Conservation (phyloP, 164 flowering plant species). For the Aristolochia fimbriata region DNA sequence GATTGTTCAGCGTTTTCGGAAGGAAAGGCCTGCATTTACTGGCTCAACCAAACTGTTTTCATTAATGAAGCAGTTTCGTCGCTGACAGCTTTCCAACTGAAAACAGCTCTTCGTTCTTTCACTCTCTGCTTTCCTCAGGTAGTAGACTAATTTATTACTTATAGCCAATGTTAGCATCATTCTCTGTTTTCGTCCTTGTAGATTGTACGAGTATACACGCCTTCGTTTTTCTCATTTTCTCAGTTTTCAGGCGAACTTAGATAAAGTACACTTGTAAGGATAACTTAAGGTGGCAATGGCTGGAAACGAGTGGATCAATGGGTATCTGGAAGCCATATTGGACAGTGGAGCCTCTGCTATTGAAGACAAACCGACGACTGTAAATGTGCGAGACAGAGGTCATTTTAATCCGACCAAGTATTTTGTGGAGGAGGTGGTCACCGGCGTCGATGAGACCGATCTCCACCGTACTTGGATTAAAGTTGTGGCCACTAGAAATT, state of each 20-base stretch:
- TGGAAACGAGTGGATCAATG: slow-evolving; percentile 92
- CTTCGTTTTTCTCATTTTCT: too few relatives aligned
- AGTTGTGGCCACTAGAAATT: slow-evolving; percentile 90
- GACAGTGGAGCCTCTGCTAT: slow-evolving; percentile 47
- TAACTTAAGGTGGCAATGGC: slow-evolving; percentile 32
- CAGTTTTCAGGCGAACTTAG: not conserved
- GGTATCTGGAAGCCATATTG: slow-evolving; percentile 81
- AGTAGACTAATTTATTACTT: not conserved
- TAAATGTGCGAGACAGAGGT: slow-evolving; percentile 33
- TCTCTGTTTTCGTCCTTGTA: too few relatives aligned
- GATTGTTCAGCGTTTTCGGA: too few relatives aligned
- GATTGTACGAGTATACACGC: too few relatives aligned
- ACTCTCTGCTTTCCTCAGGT: not conserved
- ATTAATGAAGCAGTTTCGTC: too few relatives aligned
- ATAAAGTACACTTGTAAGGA: not conserved
- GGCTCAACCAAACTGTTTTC: too few relatives aligned
- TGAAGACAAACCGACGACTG: slow-evolving; percentile 29
- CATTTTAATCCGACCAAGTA: slow-evolving; percentile 83
- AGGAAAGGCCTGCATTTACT: too few relatives aligned
- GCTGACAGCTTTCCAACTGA: not conserved
- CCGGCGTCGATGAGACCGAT: slow-evolving; percentile 85
- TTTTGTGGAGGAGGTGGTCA: slow-evolving; percentile 86
- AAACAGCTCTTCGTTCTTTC: not conserved
- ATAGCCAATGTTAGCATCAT: not conserved
- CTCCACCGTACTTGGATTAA: slow-evolving; percentile 94